phyloP scores from a whole-genome alignment of 192 early-diverging fungal genomes.

The Glomus cerebriforme region DNA sequence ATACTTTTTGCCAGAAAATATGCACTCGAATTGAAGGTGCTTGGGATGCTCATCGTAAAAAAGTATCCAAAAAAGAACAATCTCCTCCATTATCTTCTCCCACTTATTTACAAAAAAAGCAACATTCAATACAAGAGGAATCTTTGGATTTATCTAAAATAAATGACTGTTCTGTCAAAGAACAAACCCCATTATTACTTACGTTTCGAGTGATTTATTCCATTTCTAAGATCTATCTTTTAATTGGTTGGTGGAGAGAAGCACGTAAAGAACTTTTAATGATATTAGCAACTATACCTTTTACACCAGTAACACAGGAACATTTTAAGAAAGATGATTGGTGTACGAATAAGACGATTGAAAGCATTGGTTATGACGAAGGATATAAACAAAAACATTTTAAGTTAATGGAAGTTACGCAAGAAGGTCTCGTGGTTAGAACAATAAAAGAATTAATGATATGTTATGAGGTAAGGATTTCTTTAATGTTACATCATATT shows the following conservation, averaged over 20 bases:
- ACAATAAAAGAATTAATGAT: conserved; percentile 1
- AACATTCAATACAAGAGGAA: background rate
- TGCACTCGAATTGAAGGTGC: background rate
- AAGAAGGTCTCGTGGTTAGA: conserved; percentile 18
- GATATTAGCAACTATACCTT: conserved; percentile 6
- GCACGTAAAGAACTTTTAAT: conserved; percentile 1
- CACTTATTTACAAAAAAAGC: too few relatives aligned
- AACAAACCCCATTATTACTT: background rate
- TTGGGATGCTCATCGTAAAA: background rate
- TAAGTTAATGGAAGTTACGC: conserved; percentile 2
- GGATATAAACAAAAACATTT: background rate
- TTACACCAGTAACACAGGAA: background rate
- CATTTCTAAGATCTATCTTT: conserved; percentile 2
- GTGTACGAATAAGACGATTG: background rate
- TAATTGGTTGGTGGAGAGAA: background rate
- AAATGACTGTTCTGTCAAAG: conserved; percentile 1
- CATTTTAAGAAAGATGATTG: conserved; percentile 25
- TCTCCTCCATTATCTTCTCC: background rate
- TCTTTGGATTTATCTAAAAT: background rate
- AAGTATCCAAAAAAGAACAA: background rate
- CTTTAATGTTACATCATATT: background rate
- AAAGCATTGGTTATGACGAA: too few relatives aligned
- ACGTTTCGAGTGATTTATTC: conserved; percentile 10
- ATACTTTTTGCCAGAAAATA: background rate
- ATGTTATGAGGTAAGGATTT: conserved; percentile 5